phyloP scores from a whole-genome alignment of 352 stramenopile genomes.

The Pythium aristosporum region DNA sequence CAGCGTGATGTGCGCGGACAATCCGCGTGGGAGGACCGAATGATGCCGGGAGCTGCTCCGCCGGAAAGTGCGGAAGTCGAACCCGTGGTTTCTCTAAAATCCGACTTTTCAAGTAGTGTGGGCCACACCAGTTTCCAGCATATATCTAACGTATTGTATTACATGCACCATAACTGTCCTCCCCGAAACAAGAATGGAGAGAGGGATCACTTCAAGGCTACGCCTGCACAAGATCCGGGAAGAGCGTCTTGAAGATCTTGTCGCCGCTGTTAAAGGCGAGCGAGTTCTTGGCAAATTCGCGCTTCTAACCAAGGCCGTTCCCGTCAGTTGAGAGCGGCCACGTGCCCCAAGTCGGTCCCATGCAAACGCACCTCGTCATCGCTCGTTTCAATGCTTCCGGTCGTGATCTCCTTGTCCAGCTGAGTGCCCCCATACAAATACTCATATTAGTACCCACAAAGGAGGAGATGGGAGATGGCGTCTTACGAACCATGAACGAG shows the following conservation, averaged over 20 bases:
- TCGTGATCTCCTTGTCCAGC: slow-evolving; percentile 81
- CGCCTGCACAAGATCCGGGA: slow-evolving; percentile 73
- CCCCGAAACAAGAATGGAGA: background rate
- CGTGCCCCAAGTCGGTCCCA: too few relatives aligned
- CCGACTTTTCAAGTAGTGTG: background rate
- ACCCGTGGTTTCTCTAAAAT: slow-evolving; percentile 3
- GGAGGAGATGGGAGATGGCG: background rate
- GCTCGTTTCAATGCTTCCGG: slow-evolving; percentile 80
- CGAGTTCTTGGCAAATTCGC: slow-evolving; percentile 57
- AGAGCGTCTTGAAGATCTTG: slow-evolving; percentile 81
- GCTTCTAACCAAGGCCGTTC: slow-evolving; percentile 44
- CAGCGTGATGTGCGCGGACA: background rate
- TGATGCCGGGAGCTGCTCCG: background rate
- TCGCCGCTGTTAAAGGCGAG: slow-evolving; percentile 80
- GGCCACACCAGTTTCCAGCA: background rate
- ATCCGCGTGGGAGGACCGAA: background rate
- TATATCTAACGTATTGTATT: slow-evolving; percentile 2
- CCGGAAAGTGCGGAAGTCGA: background rate
- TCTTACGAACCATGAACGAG: slow-evolving; percentile 92
- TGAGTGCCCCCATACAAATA: background rate
- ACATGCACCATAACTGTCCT: background rate
- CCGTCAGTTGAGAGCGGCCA: background rate
- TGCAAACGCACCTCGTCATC: slow-evolving; percentile 50
- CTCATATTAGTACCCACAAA: background rate
- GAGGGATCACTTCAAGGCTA: background rate